Conservation (phyloP, 139 green algal species). For the Nannochloris sp. region DNA sequence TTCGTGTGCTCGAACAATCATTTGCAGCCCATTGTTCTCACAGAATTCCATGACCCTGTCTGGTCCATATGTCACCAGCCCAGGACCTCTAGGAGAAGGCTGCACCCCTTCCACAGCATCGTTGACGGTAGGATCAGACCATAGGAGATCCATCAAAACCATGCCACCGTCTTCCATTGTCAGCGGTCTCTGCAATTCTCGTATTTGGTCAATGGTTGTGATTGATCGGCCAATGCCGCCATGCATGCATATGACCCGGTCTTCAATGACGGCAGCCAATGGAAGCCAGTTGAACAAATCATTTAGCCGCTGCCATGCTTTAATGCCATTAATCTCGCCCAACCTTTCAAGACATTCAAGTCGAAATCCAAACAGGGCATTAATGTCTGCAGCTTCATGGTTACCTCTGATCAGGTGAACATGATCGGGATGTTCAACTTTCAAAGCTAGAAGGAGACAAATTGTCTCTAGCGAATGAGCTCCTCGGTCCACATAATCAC, state of each 20-base stretch:
- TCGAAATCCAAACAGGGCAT: slow-evolving; percentile 97
- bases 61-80: slow-evolving; percentile 95
- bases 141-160: slow-evolving; percentile 98
- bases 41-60: slow-evolving; percentile 98
- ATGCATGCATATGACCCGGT: slow-evolving; percentile 94
- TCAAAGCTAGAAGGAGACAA: slow-evolving; percentile 90
- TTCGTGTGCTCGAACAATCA: slow-evolving; percentile 98
- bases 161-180: slow-evolving; percentile 89
- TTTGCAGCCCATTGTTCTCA: slow-evolving; percentile 86
- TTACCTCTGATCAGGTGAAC: slow-evolving; percentile 98
- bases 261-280: slow-evolving; percentile 89
- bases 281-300: slow-evolving; percentile 98
- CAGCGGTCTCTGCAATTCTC: slow-evolving; percentile 77
- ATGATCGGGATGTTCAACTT: slow-evolving; percentile 85
- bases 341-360: slow-evolving; percentile 93
- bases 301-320: slow-evolving; percentile 93
- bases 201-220: slow-evolving; percentile 76
- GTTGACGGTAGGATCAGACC: slow-evolving; percentile 95
- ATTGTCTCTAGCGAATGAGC: slow-evolving; percentile 69
- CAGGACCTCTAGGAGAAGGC: slow-evolving; percentile 79
- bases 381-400: slow-evolving; percentile 97
- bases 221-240: slow-evolving; percentile 90
- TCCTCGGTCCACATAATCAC: slow-evolving; percentile 86
- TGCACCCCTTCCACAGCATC: slow-evolving; percentile 89
- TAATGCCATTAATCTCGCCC: slow-evolving; percentile 69